Conservation (phyloP, 2,329 filamentous ascomycete genomes). For the Scedosporium dehoogii region DNA sequence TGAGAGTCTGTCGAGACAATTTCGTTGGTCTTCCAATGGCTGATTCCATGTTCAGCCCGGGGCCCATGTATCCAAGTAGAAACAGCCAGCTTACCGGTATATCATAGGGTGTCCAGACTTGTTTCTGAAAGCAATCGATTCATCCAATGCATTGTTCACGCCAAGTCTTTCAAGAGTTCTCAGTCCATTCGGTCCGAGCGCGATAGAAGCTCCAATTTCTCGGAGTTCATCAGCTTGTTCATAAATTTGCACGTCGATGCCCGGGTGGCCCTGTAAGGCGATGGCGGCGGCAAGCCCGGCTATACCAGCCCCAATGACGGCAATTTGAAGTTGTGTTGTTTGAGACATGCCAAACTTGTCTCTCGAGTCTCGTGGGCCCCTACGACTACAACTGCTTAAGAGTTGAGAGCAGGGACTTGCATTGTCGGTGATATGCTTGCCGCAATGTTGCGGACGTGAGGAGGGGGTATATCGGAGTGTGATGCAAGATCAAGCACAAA, state of each 20-base stretch:
- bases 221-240: constrained; percentile 35
- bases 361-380: no score
- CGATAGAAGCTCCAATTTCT: constrained; percentile 38
- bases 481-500: no score
- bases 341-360: no score
- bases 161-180: constrained; percentile 39
- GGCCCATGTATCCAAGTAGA: neutral
- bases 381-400: no score
- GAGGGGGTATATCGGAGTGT: no score
- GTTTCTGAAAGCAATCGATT: constrained; percentile 29
- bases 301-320: constrained; percentile 40
- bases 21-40: constrained; percentile 32
- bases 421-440: no score
- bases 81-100: constrained; percentile 23
- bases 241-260: constrained; percentile 36
- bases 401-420: no score
- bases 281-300: constrained; percentile 38
- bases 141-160: constrained; percentile 32
- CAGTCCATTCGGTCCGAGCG: constrained; percentile 42
- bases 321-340: constrained; percentile 16
- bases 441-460: no score
- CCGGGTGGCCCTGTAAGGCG: constrained; percentile 28
- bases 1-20: constrained; percentile 32
- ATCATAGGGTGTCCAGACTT: constrained; percentile 33
- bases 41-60: constrained; percentile 13